Evolutionary conservation across 441 rosid genomes (phyloP), one percentile per base, ranked within the genome.

Genomic region (Adansonia grandidieri): DNA sequence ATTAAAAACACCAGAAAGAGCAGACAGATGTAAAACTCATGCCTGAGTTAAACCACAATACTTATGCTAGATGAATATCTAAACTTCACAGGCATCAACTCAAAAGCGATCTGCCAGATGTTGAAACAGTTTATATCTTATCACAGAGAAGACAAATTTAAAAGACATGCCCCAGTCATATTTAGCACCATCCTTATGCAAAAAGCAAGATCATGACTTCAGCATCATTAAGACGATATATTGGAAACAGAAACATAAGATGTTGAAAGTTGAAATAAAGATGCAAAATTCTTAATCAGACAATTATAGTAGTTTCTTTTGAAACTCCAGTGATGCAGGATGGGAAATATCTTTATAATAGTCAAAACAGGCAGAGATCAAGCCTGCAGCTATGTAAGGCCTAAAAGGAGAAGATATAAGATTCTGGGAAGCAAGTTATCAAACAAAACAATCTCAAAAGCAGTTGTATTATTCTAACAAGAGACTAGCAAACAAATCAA

Each of bases 171-270:
- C 32, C 44, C 2, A 13, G 53, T 42, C 47, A 24, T 9, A 6
- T 57, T 58, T 58, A 79, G 62, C 45, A 71, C 9, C 57, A 74
- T 19, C 67, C n/a, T 82, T 63, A 32, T 14, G 56, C n/a, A 68
- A 74, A 22, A 20, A 50, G 45, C 28, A 72, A 40, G 14, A 2
- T 76, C 40, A 7, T 20, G 57, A 77, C 58, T 56, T 79, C 76
- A 54, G 17, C 13, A 6, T 15, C 32, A 64, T 74, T 75, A 73
- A 72, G 62, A 58, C 50, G 58, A 37, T 48, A 57, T 53, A 73
- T 71, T 42, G 53, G 56, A 68, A 75, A 62, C 61, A 70, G 70
- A 71, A 78, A 47, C 61, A 75, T 57, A 48, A 62, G 17, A 71
- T 45, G 58, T 5, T 51, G 42, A 57, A 48, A 69, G 73, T 69